Conservation (phyloP, 805 yeast genomes). For the Barnettozyma siamensis region DNA sequence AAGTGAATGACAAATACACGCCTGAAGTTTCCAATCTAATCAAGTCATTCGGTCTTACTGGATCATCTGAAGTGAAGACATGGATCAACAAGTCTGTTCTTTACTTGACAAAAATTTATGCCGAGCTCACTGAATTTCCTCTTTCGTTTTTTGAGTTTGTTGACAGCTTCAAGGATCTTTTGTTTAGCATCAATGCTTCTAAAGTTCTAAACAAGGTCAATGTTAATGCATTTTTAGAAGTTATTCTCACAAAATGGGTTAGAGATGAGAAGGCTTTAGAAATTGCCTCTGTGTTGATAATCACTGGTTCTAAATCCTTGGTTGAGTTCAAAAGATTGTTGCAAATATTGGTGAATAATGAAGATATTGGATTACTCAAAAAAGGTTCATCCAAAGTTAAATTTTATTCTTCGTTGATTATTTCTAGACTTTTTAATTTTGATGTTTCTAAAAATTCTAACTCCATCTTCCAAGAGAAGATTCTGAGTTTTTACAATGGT, state of each 20-base stretch:
- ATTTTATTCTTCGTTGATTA: constrained; percentile 39
- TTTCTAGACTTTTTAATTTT: constrained; percentile 44
- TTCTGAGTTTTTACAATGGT: constrained; percentile 59
- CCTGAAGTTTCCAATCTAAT: constrained; percentile 26
- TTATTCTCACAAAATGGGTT: constrained; percentile 48
- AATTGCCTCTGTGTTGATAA: constrained; percentile 36
- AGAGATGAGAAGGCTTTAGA: constrained; percentile 35
- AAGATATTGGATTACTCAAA: constrained; percentile 30
- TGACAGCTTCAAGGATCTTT: constrained; percentile 28
- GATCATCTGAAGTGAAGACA: constrained; percentile 18
- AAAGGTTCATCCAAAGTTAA: constrained; percentile 26
- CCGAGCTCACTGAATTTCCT: constrained; percentile 37
- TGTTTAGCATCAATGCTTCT: constrained; percentile 30
- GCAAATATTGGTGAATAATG: constrained; percentile 59
- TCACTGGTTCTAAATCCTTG: constrained; percentile 30
- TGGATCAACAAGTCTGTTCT: constrained; percentile 59
- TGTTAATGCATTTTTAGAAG: constrained; percentile 63
- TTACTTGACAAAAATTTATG: constrained; percentile 57
- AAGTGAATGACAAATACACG: constrained; percentile 26
- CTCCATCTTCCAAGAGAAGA: constrained; percentile 38
- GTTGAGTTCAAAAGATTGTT: constrained; percentile 47
- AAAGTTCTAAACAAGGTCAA: constrained; percentile 38
- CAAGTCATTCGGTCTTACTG: constrained; percentile 8
- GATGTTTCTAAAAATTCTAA: constrained; percentile 44
- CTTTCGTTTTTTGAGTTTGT: constrained; percentile 30